phyloP scores from a whole-genome alignment of 179 eudicot species.

The Spergularia azorica region DNA sequence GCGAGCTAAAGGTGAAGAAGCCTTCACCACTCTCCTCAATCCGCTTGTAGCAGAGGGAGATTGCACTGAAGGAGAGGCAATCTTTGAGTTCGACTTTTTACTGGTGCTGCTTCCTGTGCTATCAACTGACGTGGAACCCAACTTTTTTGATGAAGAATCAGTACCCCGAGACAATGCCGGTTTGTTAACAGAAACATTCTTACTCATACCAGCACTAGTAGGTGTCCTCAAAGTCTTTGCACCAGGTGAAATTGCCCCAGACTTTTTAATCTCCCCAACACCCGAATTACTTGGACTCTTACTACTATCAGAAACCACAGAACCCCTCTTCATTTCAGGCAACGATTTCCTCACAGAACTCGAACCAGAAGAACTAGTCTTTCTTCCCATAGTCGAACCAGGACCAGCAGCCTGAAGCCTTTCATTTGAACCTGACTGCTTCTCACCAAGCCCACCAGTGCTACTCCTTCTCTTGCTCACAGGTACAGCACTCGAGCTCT shows the following conservation, averaged over 20 bases:
- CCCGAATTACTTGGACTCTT: conserved; percentile 35
- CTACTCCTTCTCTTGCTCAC: conserved; percentile 63
- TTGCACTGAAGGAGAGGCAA: conserved; percentile 44
- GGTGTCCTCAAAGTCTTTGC: conserved; percentile 49
- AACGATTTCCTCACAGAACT: conserved; percentile 60
- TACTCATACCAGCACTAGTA: conserved; percentile 39
- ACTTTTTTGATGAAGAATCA: conserved; percentile 50
- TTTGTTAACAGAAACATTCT: conserved; percentile 46
- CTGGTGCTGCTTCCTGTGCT: conserved; percentile 52
- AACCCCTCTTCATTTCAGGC: conserved; percentile 59
- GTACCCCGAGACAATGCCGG: conserved; percentile 37
- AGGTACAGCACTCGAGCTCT: conserved; percentile 43
- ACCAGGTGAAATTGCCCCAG: conserved; percentile 53
- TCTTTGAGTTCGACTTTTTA: conserved; percentile 47
- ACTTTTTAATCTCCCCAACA: conserved; percentile 39
- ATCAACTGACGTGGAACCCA: conserved; percentile 50
- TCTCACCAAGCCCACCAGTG: conserved; percentile 69
- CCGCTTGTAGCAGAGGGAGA: conserved; percentile 47
- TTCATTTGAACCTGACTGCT: conserved; percentile 34
- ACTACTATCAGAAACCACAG: conserved; percentile 40
- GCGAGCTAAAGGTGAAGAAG: conserved; percentile 28
- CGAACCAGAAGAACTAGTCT: conserved; percentile 32
- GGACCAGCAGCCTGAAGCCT: conserved; percentile 34
- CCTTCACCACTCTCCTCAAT: conserved; percentile 27
- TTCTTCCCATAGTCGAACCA: conserved; percentile 33